These are phyloP conservation scores for Syzygium aromaticum DNA, from an alignment of 345 rosid genomes.

Conservation along the genomic window DNA sequence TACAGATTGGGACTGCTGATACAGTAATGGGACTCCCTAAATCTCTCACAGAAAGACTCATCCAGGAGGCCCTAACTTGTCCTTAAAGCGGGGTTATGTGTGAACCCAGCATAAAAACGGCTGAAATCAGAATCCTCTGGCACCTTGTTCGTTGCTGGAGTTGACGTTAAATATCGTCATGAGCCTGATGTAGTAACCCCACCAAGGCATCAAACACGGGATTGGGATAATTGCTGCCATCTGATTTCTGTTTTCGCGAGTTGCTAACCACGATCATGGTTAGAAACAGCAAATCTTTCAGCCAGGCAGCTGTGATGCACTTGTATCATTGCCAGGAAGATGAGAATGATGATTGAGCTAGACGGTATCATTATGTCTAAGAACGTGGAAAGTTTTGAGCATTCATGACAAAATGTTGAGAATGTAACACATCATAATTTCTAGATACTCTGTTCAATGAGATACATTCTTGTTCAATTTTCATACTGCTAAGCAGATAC, in stretches of 20 bases:
- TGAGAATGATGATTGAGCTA: background rate
- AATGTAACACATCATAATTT: background rate
- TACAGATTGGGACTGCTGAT: constrained; percentile 76
- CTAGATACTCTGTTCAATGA: background rate
- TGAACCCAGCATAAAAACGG: background rate
- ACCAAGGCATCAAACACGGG: background rate
- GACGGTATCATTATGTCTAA: background rate
- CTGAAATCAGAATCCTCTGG: background rate
- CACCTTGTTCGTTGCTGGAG: background rate
- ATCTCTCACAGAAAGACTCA: constrained; percentile 62
- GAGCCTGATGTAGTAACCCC: background rate
- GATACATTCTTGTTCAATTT: background rate
- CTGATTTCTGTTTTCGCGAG: background rate
- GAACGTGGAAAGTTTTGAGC: background rate
- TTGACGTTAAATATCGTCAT: background rate
- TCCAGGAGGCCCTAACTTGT: constrained; percentile 36
- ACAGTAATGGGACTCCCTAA: constrained; percentile 88
- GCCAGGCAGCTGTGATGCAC: background rate
- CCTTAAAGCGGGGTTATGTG: background rate
- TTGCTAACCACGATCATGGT: background rate
- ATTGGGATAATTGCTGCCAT: background rate
- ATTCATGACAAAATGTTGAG: background rate
- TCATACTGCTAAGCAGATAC: background rate
- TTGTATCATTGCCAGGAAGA: background rate
- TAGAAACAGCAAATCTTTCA: background rate